Evolutionary conservation across 352 stramenopile genomes (phyloP), one percentile per base, ranked within the genome.

Genomic region (Phytophthora idaei): DNA sequence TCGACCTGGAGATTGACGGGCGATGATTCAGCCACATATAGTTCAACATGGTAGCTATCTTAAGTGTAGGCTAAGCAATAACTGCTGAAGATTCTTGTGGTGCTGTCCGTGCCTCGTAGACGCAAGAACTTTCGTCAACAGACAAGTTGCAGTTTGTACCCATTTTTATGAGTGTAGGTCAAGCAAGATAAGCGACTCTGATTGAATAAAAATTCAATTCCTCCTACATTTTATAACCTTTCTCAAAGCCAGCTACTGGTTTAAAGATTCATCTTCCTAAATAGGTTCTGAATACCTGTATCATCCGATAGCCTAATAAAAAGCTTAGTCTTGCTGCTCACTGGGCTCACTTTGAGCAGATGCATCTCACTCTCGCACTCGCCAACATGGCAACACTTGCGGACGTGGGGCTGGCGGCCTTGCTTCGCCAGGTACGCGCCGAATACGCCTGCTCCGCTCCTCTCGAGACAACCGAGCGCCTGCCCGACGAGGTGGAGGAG

Each of bases 401-500:
- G 7, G 67, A 74, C 57, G 61, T 65, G 28, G 71, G 71, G 27
- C 17, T 78, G n/a, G 29, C 58, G 53, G 60, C 64, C 17, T 34
- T 81, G 46, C 58, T 44, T 10, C 46, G 63, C 41, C 57, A 49
- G 5, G 67, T 81, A 45, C 63, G 29, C 25, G 46, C 50, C 11
- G 71, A 78, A 25, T 81, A 73, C 63, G 50, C 56, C 12, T 31
- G 12, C 46, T 8, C 3, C 28, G 3, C 17, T 17, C n/a, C 31
- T 17, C 29, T 46, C 12, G 36, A 64, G 21, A 27, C 5, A n/a
- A 0, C 25, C 5, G 57, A 72, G 9, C 48, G 17, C 48, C 67
- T 95, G 28, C 78, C 84, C 10, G 74, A 83, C 37, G 90, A 97
- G 63, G 76, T 97, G 48, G 90, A 97, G 68, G 87, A 97, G 64